Evolutionary conservation across 192 early-diverging fungal species (phyloP).

Genomic region (Backusella australiensis): DNA sequence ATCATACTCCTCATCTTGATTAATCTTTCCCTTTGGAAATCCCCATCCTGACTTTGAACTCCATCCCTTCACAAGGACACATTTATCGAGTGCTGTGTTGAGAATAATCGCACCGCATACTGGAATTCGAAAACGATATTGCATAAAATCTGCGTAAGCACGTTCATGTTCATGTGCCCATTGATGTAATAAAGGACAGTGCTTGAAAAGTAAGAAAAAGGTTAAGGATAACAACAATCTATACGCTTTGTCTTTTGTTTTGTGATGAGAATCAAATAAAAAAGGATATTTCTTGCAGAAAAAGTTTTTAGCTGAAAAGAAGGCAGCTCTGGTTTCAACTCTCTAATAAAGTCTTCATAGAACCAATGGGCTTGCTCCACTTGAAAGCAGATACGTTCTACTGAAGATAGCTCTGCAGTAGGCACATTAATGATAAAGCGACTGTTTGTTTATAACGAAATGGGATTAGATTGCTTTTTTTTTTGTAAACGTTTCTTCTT

Average conservation of each 20-base stretch:
- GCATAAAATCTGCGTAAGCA: constrained; percentile 90
- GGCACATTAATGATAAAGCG: constrained; percentile 99
- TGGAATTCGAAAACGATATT: constrained; percentile 95
- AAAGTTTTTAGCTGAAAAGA: constrained; percentile 85
- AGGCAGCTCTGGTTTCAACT: constrained; percentile 75
- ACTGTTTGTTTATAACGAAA: constrained; percentile 22
- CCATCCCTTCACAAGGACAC: constrained; percentile 93
- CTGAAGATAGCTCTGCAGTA: constrained; percentile 87
- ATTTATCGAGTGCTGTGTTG: constrained; percentile 77
- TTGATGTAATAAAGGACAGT: constrained; percentile 87
- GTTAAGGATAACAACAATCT: constrained; percentile 26
- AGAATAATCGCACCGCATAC: constrained; percentile 97
- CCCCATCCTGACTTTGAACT: constrained; percentile 88
- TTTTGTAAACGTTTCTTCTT: neutral
- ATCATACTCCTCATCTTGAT: constrained; percentile 89
- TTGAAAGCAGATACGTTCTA: constrained; percentile 97
- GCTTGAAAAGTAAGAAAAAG: constrained; percentile 67
- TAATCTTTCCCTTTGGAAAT: constrained; percentile 99
- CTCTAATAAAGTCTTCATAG: constrained; percentile 97
- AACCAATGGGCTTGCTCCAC: constrained; percentile 99
- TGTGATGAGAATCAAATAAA: constrained; percentile 9
- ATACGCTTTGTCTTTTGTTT: neutral
- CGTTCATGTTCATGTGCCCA: constrained; percentile 86
- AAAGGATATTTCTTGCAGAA: constrained; percentile 62
- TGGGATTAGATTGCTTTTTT: neutral